Base-by-base conservation (phyloP, 495 filamentous ascomycete species). In the Hypoxylon lenormandii region DNA sequence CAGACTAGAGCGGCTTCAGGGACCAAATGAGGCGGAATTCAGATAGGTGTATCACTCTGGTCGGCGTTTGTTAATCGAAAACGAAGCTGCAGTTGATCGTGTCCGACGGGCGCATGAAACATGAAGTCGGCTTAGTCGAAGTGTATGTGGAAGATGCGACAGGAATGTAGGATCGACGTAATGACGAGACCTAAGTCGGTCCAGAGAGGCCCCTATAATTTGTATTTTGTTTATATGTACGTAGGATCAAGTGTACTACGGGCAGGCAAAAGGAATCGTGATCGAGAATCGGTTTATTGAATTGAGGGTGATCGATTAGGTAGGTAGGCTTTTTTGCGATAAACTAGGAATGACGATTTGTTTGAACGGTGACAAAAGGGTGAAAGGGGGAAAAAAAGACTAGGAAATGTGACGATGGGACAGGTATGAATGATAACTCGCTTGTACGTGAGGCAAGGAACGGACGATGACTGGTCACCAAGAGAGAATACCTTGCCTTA, bases 401-500 rank as follows among this genome's bases (percentile, higher is more conserved):
- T 16, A 45, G 53, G 33, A 63, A 50, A 58, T 42, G 51, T 30
- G 51, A 62, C 23, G 4, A 36, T 50, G 19, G 4, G 33, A 38
- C 12, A 49, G 38, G 30, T 49, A 33, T 21, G 23, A 64, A 69
- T 45, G 26, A 61, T 51, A 45, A 43, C 42, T 49, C 18, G 38
- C 6, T 52, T 64, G 19, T 13, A 33, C 33, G 30, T 30, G 22
- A 43, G 22, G 60, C 49, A 70, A 70, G 46, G 66, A 60, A 56
- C 16, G 60, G 60, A 65, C 50, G 66, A 65, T 65, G 60, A 69
- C 38, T 42, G n/a, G 37, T 51, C 60, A 64, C 60, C 54, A 69
- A 64, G 58, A 7, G 7, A 18, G 48, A 55, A 47, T 45, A 50
- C 47, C 48, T 54, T 10, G 66, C n/a, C 49, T 64, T 33, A 49